Conservation (phyloP, 345 rosid species). For the Gossypium sturtianum region DNA sequence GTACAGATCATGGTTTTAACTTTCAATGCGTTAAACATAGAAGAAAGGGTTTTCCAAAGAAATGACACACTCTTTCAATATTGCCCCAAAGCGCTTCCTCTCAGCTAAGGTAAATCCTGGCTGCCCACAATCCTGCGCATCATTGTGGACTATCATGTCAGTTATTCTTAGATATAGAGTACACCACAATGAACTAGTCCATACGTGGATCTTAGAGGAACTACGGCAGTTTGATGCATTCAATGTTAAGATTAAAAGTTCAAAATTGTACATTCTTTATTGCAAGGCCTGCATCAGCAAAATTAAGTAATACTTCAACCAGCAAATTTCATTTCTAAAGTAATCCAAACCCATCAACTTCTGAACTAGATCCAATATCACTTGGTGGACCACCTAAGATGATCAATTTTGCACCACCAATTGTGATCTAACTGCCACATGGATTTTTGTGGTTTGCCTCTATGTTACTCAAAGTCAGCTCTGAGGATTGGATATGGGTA, state of each 20-base stretch:
- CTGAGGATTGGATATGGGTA: too few species aligned
- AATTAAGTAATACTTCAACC: background rate
- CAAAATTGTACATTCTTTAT: background rate
- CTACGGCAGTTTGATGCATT: background rate
- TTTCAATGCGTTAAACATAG: background rate
- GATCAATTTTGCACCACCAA: background rate
- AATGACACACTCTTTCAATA: conserved; percentile 61
- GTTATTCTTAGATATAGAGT: background rate
- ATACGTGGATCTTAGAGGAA: background rate
- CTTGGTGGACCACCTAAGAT: conserved; percentile 1
- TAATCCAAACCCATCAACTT: background rate
- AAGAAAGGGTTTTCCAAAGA: background rate
- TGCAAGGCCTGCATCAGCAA: background rate
- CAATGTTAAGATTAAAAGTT: background rate
- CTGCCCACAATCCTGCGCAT: conserved; percentile 79
- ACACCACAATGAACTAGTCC: background rate
- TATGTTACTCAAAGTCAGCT: too few species aligned
- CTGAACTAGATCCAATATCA: background rate
- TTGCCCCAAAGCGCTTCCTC: conserved; percentile 78
- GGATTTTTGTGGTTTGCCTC: background rate
- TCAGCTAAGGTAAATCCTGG: conserved; percentile 93
- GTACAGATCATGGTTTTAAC: background rate
- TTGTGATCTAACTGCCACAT: background rate
- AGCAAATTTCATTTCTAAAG: conserved; percentile 5
- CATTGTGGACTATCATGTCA: conserved; percentile 8